Percentiles rank a stretch among this genome's conserved stretches.
Conservation (phyloP, 2,329 filamentous ascomycete species). For the Microascus cirrosus region DNA sequence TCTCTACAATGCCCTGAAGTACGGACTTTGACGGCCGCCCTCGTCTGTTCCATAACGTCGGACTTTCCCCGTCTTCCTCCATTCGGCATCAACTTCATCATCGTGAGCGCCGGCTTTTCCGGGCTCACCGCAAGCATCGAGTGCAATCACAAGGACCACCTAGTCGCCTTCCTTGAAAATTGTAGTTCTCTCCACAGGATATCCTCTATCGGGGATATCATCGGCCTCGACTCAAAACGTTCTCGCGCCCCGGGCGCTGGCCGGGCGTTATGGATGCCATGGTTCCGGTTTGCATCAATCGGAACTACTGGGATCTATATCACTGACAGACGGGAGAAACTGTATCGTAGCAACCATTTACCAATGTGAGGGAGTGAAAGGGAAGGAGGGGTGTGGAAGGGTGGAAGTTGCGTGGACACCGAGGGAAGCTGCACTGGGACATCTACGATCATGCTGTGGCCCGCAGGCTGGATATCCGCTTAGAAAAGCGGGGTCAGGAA, state of each 20-base stretch:
- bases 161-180: slow-evolving; percentile 45
- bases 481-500: slow-evolving; percentile 38
- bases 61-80: background rate
- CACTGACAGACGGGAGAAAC: slow-evolving; percentile 50
- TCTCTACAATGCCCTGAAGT: too few relatives aligned
- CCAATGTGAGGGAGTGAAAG: slow-evolving; percentile 27
- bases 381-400: too few relatives aligned
- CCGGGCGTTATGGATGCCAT: slow-evolving; percentile 26
- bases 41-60: background rate
- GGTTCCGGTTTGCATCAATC: background rate
- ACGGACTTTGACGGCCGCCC: too few relatives aligned
- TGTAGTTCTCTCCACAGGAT: slow-evolving; percentile 31
- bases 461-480: slow-evolving; percentile 39
- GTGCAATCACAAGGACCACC: slow-evolving; percentile 48
- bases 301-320: slow-evolving; percentile 40
- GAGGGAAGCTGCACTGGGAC: slow-evolving; percentile 47
- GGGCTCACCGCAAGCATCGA: slow-evolving; percentile 53
- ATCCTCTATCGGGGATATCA: slow-evolving; percentile 44
- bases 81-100: slow-evolving; percentile 1
- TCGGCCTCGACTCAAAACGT: slow-evolving; percentile 48
- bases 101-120: slow-evolving; percentile 32
- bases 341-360: slow-evolving; percentile 41
- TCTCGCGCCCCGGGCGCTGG: slow-evolving; percentile 50
- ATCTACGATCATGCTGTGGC: slow-evolving; percentile 38
- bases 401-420: slow-evolving; percentile 48